phyloP scores from a whole-genome alignment of 257 asterid species.

The Solanum commersonii region DNA sequence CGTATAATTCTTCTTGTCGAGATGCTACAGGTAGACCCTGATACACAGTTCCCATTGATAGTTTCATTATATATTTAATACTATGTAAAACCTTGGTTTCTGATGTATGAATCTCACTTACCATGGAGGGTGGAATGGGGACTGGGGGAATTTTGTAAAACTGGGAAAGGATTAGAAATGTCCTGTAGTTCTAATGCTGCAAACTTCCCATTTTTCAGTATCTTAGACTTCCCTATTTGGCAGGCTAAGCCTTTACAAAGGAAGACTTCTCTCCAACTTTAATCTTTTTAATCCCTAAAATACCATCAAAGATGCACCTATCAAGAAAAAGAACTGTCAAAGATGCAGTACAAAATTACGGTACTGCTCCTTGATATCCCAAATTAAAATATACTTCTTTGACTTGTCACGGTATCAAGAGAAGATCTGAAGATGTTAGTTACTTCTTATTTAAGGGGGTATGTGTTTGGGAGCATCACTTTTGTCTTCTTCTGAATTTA shows the following conservation, averaged over 20 bases:
- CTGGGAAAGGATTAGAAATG: background rate
- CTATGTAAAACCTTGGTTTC: background rate
- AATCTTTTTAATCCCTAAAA: background rate
- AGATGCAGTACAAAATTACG: background rate
- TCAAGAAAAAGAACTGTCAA: background rate
- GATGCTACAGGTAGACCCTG: slow-evolving; percentile 70
- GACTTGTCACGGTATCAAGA: background rate
- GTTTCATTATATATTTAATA: background rate
- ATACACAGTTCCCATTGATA: background rate
- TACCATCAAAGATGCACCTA: background rate
- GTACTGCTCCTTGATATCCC: background rate
- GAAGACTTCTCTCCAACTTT: background rate
- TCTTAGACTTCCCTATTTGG: background rate
- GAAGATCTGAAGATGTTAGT: background rate
- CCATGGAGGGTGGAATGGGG: background rate
- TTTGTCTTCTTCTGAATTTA: background rate
- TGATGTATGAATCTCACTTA: background rate
- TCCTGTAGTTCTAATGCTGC: background rate
- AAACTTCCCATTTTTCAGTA: background rate
- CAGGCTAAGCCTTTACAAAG: background rate
- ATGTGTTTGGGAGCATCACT: background rate
- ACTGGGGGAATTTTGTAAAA: background rate
- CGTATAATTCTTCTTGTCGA: slow-evolving; percentile 94
- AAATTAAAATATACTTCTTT: background rate
- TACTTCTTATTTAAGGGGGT: background rate